Base-by-base conservation (phyloP, 495 filamentous ascomycete species). In the Aspergillus conjunctus region DNA sequence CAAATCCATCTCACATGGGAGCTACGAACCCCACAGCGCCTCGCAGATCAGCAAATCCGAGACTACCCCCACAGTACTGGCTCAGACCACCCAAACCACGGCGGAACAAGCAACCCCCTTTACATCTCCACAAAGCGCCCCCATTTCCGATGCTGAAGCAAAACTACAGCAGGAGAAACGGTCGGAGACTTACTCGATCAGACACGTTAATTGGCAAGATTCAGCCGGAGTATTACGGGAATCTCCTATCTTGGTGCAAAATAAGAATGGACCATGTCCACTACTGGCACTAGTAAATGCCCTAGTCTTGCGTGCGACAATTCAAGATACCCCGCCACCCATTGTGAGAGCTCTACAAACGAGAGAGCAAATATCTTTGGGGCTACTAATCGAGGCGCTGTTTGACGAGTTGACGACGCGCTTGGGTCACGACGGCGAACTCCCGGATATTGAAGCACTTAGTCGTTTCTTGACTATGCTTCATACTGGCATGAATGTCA, bases 401-500 rank as follows among this genome's bases (percentile, higher is more conserved):
- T 91, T 97, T 64, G 93, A 98, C 57, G 92, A 97, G 65, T 81
- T 97, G 31, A 93, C 92, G 75, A 91, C 90, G 21, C 70, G 70
- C n/a, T 33, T 77, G 34, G 67, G 71, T 9, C 71, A 75, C 8
- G 81, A 84, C 33, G 80, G 85, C 26, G 75, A 81, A 32, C 79
- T 97, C 44, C 92, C 93, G 1, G 94, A 98, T 66, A 88, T 98
- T 54, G 79, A 86, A 43, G 92, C 95, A 45, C 80, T 98, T 1
- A 93, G 95, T 68, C 76, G 81, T 17, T 98, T 98, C 69, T 81
- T 98, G 9, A 83, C 93, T 30, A 91, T 90, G 46, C 79, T 98
- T 4, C 92, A 97, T 69, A 97, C 93, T 1, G 94, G 94, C 39
- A 96, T 98, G 93, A 98, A 98, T 67, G 94, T 97, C 48, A 98